phyloP scores from a whole-genome alignment of 805 yeast species.

The Sugiyamaella qingdaonensis region DNA sequence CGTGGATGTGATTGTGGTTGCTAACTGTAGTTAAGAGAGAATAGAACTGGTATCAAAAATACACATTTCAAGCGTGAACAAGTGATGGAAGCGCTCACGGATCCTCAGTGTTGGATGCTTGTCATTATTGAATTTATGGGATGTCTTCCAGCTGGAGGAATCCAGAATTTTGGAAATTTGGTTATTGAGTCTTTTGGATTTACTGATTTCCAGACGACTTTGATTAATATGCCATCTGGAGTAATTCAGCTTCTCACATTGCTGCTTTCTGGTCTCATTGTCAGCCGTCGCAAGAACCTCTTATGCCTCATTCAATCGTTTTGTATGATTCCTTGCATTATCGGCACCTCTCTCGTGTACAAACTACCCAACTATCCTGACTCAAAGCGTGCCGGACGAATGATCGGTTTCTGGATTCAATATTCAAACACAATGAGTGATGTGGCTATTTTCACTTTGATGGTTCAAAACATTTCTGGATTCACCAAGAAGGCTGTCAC shows the following conservation, averaged over 20 bases:
- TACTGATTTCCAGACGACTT: slow-evolving; percentile 33
- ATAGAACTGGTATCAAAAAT: slow-evolving; percentile 44
- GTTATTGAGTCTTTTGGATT: slow-evolving; percentile 33
- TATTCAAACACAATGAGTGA: slow-evolving; percentile 42
- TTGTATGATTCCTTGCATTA: slow-evolving; percentile 19
- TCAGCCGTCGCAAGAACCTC: slow-evolving; percentile 3
- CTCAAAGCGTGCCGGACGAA: slow-evolving; percentile 5
- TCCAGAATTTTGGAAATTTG: slow-evolving; percentile 31
- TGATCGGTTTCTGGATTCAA: slow-evolving; percentile 4
- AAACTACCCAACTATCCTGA: slow-evolving; percentile 1
- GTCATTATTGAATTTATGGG: slow-evolving; percentile 28
- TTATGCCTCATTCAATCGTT: neutral
- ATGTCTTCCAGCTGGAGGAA: slow-evolving; percentile 31
- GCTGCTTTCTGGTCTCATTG: slow-evolving; percentile 31
- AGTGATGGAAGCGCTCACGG: slow-evolving; percentile 41
- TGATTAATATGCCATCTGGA: slow-evolving; percentile 44
- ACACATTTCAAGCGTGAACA: slow-evolving; percentile 39
- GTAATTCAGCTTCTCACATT: slow-evolving; percentile 19
- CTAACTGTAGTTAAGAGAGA: slow-evolving; percentile 19
- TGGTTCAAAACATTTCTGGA: slow-evolving; percentile 29
- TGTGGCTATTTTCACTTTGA: slow-evolving; percentile 38
- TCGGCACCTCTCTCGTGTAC: slow-evolving; percentile 3
- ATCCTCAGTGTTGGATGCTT: slow-evolving; percentile 36
- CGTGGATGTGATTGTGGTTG: neutral
- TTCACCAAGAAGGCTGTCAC: slow-evolving; percentile 47